Evolutionary conservation across 768 basidiomycete species (phyloP).

Genomic region (Lactifluus pinguis): DNA sequence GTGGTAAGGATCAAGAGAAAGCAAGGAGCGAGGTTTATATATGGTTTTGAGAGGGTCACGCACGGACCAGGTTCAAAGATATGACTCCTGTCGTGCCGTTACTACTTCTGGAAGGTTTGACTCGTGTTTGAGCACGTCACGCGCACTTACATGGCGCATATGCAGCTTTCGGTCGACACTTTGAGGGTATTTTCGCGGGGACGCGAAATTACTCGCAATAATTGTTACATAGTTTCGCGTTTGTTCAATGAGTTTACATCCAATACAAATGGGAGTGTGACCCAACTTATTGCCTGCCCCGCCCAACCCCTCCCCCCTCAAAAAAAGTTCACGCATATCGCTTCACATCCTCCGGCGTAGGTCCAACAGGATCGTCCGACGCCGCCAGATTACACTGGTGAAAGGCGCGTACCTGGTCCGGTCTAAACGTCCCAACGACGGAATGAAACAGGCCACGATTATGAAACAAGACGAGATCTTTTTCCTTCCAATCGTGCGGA

Average conservation of each 20-base stretch:
- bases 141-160: no score
- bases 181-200: no score
- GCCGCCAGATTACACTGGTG: slow-evolving; percentile 87
- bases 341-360: slow-evolving; percentile 55
- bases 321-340: slow-evolving; percentile 38
- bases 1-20: slow-evolving; percentile 45
- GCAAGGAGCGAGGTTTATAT: background rate
- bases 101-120: no score
- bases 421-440: slow-evolving; percentile 66
- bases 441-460: slow-evolving; percentile 76
- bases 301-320: no score
- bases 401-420: slow-evolving; percentile 63
- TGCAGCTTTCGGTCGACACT: no score
- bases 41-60: background rate
- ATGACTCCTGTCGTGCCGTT: no score
- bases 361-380: slow-evolving; percentile 61
- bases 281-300: no score
- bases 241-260: no score
- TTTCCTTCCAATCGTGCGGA: slow-evolving; percentile 78
- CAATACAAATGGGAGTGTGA: no score
- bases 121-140: no score
- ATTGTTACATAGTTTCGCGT: no score
- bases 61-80: slow-evolving; percentile 13
- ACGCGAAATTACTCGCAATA: no score
- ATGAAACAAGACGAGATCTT: slow-evolving; percentile 78